Percentiles rank a stretch among this genome's conserved stretches.
These are phyloP conservation scores for Tarenaya hassleriana DNA, from an alignment of 345 rosid genomes.

Conservation along the genomic window DNA sequence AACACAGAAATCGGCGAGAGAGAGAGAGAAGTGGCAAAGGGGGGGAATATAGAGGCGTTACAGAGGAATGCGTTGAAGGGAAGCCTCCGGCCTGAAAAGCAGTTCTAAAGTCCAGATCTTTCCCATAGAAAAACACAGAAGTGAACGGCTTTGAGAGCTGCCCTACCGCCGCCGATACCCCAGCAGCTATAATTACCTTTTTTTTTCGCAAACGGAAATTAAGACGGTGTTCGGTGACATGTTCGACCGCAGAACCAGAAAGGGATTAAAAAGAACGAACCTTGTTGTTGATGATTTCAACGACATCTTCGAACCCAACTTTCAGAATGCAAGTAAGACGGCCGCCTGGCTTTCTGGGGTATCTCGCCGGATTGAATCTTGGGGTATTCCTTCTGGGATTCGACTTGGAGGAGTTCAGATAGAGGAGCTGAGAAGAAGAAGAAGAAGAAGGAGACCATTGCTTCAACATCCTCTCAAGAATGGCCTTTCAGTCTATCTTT, in stretches of 20 bases:
- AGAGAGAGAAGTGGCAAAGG: neutral
- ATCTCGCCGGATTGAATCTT: conserved; percentile 14
- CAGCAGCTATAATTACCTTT: conserved; percentile 77
- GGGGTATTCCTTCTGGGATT: conserved; percentile 11
- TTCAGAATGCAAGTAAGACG: conserved; percentile 32
- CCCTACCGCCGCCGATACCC: conserved; percentile 65
- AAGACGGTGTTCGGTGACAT: conserved; percentile 9
- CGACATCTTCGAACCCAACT: conserved; percentile 51
- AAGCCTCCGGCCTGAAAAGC: conserved; percentile 77
- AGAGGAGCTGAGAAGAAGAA: conserved; percentile 13
- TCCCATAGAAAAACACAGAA: conserved; percentile 45
- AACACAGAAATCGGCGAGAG: neutral
- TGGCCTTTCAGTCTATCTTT: too few relatives aligned
- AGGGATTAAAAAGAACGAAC: conserved; percentile 21
- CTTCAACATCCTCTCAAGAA: conserved; percentile 12
- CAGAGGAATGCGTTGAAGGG: conserved; percentile 83
- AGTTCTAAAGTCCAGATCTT: conserved; percentile 47
- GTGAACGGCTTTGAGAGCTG: conserved; percentile 86
- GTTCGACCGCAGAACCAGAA: neutral
- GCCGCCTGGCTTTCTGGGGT: conserved; percentile 18
- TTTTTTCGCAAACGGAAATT: conserved; percentile 23
- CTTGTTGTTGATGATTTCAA: conserved; percentile 64
- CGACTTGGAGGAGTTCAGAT: conserved; percentile 3
- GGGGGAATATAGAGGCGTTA: conserved; percentile 11
- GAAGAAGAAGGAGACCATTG: conserved; percentile 20